Conservation (phyloP, 345 rosid species). For the Syzygium oleosum region DNA sequence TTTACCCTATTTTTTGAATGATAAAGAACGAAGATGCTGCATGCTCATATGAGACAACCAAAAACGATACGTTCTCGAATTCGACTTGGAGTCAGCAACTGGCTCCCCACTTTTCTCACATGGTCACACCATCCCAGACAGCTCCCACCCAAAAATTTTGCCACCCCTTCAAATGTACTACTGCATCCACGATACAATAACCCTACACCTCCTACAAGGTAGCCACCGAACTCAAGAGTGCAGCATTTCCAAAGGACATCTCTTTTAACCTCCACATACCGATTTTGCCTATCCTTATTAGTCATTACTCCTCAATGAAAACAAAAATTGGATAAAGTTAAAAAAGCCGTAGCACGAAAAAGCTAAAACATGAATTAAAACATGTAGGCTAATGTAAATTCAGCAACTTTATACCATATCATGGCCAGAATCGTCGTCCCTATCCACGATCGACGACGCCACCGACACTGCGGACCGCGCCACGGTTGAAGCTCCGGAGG, state of each 20-base stretch:
- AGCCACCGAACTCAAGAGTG: background rate
- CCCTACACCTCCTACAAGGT: background rate
- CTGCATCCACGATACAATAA: background rate
- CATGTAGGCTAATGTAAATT: background rate
- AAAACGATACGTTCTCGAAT: background rate
- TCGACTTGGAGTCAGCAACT: background rate
- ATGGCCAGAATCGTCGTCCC: conserved; percentile 41
- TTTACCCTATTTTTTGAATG: background rate
- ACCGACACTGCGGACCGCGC: conserved; percentile 79
- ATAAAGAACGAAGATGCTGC: background rate
- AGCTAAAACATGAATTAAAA: background rate
- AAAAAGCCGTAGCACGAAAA: background rate
- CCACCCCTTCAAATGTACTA: background rate
- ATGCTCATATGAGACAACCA: background rate
- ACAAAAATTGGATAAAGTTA: background rate
- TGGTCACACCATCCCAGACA: background rate
- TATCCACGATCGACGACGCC: conserved; percentile 72
- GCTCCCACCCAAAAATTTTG: background rate
- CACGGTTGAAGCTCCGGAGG: conserved; percentile 88
- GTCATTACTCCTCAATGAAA: background rate
- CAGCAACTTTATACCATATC: conserved; percentile 49
- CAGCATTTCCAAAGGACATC: background rate
- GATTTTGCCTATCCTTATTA: background rate
- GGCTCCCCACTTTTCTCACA: background rate
- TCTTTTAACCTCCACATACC: background rate